These are phyloP conservation scores for Brachypodium distachyon DNA, from an alignment of 202 grass and related monocot genomes.

Conservation along the genomic window DNA sequence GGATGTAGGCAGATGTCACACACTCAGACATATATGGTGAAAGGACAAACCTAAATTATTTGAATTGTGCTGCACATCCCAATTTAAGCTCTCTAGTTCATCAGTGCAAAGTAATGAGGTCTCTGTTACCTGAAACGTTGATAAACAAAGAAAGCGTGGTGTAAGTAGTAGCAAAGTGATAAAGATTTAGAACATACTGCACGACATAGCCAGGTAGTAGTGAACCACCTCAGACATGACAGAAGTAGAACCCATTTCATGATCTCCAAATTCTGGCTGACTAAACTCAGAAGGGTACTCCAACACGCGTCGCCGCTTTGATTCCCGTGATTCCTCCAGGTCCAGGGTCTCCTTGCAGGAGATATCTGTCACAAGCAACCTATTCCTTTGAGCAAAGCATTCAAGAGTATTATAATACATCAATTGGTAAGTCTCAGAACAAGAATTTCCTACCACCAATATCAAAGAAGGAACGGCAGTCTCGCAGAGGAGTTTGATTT, in stretches of 20 bases:
- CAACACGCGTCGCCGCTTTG: slow-evolving; percentile 23
- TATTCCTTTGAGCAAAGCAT: not conserved
- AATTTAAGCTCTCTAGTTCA: slow-evolving; percentile 18
- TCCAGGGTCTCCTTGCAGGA: slow-evolving; percentile 34
- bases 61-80: slow-evolving; percentile 14
- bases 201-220: not conserved
- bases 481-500: slow-evolving; percentile 72
- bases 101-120: slow-evolving; percentile 34
- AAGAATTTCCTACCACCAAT: slow-evolving; percentile 32
- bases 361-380: slow-evolving; percentile 23
- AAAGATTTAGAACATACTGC: not conserved
- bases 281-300: slow-evolving; percentile 34
- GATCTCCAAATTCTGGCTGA: slow-evolving; percentile 2
- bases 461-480: slow-evolving; percentile 47
- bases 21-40: slow-evolving; percentile 12
- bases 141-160: not conserved
- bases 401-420: slow-evolving; percentile 5
- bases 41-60: slow-evolving; percentile 25
- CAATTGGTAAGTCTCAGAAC: not conserved
- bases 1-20: not conserved
- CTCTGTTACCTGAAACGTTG: slow-evolving; percentile 17
- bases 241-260: not conserved
- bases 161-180: not conserved
- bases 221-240: slow-evolving; percentile 29
- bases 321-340: slow-evolving; percentile 36